phyloP scores from a whole-genome alignment of 176 grass and related monocot genomes.

The Oryza coarctata region DNA sequence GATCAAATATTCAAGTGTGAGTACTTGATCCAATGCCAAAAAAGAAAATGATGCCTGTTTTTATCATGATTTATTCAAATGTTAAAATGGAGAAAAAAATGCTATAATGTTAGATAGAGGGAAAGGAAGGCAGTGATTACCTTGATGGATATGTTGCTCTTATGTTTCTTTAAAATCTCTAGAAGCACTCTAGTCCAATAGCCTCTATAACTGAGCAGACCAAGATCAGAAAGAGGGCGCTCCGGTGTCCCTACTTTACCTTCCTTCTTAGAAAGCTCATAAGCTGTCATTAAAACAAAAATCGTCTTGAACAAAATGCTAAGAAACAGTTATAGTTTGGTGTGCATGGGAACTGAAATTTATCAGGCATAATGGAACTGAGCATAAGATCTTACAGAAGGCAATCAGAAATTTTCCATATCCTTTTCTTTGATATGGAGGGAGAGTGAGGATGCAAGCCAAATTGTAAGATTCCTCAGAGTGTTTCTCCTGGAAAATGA shows the following conservation, averaged over 20 bases:
- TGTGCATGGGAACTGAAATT: not conserved
- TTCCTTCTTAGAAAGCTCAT: conserved; percentile 99
- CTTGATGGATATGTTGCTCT: conserved; percentile 99
- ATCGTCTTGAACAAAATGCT: conserved; percentile 22
- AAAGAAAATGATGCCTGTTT: not conserved
- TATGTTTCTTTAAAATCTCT: conserved; percentile 96
- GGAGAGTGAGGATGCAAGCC: conserved; percentile 98
- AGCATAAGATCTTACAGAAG: conserved; percentile 71
- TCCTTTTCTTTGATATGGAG: conserved; percentile 99
- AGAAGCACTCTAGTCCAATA: conserved; percentile 99
- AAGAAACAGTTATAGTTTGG: not conserved
- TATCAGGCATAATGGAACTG: conserved; percentile 11
- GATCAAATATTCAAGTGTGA: not conserved
- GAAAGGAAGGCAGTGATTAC: conserved; percentile 29
- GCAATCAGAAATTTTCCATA: conserved; percentile 98
- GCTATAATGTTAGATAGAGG: not conserved
- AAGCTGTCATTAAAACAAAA: conserved; percentile 49
- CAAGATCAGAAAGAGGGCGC: conserved; percentile 95
- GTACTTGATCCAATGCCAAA: not conserved
- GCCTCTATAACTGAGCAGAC: conserved; percentile 81
- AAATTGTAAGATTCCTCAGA: conserved; percentile 96
- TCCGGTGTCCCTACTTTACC: conserved; percentile 97
- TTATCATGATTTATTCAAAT: not conserved
- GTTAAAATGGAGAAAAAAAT: conserved; percentile 13
- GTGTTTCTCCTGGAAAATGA: conserved; percentile 81